phyloP scores from a whole-genome alignment of 2,329 filamentous ascomycete genomes.

The Xylariaceae sp. region DNA sequence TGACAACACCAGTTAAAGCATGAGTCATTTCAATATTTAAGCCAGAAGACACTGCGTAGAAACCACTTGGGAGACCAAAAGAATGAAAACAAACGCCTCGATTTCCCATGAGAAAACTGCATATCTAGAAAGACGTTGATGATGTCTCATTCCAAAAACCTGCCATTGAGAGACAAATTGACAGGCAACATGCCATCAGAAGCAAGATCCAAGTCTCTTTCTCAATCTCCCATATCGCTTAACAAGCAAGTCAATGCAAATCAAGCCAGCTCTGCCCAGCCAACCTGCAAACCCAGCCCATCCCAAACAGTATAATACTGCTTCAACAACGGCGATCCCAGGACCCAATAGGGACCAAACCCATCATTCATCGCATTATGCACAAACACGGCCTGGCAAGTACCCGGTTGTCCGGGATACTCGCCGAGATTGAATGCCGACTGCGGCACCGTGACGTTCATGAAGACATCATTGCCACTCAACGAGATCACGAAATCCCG shows the following conservation, averaged over 20 bases:
- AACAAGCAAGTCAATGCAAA: not conserved
- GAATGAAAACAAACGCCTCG: too few species aligned
- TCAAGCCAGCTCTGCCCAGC: slow-evolving; percentile 20
- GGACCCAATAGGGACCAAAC: slow-evolving; percentile 25
- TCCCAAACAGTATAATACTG: slow-evolving; percentile 36
- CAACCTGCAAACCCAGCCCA: slow-evolving; percentile 25
- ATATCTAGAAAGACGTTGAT: too few species aligned
- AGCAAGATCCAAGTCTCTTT: too few species aligned
- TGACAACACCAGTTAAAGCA: too few species aligned
- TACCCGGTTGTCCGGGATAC: slow-evolving; percentile 25
- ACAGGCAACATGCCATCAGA: too few species aligned
- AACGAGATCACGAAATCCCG: slow-evolving; percentile 31
- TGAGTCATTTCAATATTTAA: too few species aligned
- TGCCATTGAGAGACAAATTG: too few species aligned
- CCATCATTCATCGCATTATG: not conserved
- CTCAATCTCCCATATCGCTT: not conserved
- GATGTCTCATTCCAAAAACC: too few species aligned
- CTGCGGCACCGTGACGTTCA: slow-evolving; percentile 31
- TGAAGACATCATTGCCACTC: slow-evolving; percentile 19
- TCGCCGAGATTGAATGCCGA: slow-evolving; percentile 33
- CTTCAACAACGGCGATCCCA: slow-evolving; percentile 33
- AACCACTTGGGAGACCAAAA: too few species aligned
- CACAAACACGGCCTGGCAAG: slow-evolving; percentile 33
- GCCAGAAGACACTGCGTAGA: too few species aligned
- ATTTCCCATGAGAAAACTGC: too few species aligned